These are phyloP conservation scores for Epichloe coenophiala DNA, from an alignment of 2,329 filamentous ascomycete genomes.

Conservation along the genomic window DNA sequence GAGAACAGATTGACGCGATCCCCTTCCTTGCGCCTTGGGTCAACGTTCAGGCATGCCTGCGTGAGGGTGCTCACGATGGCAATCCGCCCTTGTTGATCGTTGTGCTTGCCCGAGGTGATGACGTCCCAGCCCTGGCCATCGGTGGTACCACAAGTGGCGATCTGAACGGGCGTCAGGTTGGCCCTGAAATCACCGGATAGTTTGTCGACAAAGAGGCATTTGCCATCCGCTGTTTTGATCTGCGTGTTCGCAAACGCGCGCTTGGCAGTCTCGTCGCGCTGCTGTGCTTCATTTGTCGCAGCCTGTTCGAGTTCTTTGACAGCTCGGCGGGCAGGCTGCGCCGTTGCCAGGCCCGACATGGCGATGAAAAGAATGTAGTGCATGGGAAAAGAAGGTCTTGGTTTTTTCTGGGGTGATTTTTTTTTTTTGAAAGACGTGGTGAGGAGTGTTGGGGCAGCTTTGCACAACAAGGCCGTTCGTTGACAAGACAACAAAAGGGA, in stretches of 20 bases:
- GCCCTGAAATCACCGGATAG: constrained; percentile 34
- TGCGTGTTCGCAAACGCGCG: constrained; percentile 29
- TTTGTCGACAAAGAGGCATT: constrained; percentile 31
- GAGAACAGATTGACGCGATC: constrained; percentile 44
- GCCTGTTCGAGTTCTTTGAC: constrained; percentile 29
- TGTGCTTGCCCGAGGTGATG: constrained; percentile 37
- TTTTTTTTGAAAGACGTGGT: background rate
- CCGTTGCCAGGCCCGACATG: background rate
- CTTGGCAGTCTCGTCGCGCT: constrained; percentile 29
- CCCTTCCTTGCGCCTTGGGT: constrained; percentile 14
- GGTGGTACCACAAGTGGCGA: constrained; percentile 28
- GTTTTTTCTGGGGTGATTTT: background rate
- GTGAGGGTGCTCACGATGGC: constrained; percentile 43
- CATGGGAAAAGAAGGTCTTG: background rate
- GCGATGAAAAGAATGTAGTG: background rate
- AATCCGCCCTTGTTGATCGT: constrained; percentile 30
- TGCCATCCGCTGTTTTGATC: constrained; percentile 30
- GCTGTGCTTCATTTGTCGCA: constrained; percentile 31
- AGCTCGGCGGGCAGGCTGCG: background rate
- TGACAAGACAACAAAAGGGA: background rate
- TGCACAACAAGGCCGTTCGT: background rate
- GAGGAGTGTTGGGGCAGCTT: background rate
- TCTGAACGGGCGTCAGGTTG: constrained; percentile 32
- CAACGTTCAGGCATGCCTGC: constrained; percentile 45
- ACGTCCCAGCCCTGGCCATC: constrained; percentile 33